These are phyloP conservation scores for Plectranthus barbatus DNA, from an alignment of 257 asterid species.

Conservation along the genomic window DNA sequence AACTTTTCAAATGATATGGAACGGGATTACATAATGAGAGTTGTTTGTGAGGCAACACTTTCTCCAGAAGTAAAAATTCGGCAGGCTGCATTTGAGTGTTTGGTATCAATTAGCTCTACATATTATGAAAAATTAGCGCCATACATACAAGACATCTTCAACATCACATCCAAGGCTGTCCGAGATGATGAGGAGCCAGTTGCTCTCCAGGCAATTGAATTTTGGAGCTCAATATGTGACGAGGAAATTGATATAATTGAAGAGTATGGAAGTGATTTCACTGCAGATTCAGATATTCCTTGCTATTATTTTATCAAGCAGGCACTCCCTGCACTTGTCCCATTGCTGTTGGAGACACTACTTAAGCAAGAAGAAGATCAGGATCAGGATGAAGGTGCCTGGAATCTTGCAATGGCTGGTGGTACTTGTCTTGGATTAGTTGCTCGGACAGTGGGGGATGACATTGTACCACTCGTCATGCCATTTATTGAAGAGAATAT, in stretches of 20 bases:
- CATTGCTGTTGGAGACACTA: constrained; percentile 68
- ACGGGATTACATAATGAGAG: constrained; percentile 79
- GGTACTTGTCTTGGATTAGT: constrained; percentile 86
- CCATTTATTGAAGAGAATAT: constrained; percentile 69
- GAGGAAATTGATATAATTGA: constrained; percentile 77
- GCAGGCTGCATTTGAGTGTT: constrained; percentile 75
- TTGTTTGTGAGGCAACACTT: constrained; percentile 74
- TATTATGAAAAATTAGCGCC: constrained; percentile 72
- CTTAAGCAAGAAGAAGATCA: constrained; percentile 85
- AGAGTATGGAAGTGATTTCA: constrained; percentile 62
- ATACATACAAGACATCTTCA: constrained; percentile 65
- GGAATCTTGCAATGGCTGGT: constrained; percentile 91
- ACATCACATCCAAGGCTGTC: constrained; percentile 67
- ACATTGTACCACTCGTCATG: constrained; percentile 68
- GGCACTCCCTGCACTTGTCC: constrained; percentile 75
- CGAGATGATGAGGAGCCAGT: constrained; percentile 68
- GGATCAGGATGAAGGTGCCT: constrained; percentile 81
- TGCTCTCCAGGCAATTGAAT: constrained; percentile 80
- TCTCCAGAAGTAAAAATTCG: constrained; percentile 74
- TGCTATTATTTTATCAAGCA: constrained; percentile 69
- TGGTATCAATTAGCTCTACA: constrained; percentile 71
- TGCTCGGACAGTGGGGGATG: constrained; percentile 78
- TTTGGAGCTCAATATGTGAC: constrained; percentile 77
- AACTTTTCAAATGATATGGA: constrained; percentile 79
- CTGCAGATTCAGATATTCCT: constrained; percentile 68